phyloP scores from a whole-genome alignment of 2,329 filamentous ascomycete species.

The Leptoxyphium fumago region DNA sequence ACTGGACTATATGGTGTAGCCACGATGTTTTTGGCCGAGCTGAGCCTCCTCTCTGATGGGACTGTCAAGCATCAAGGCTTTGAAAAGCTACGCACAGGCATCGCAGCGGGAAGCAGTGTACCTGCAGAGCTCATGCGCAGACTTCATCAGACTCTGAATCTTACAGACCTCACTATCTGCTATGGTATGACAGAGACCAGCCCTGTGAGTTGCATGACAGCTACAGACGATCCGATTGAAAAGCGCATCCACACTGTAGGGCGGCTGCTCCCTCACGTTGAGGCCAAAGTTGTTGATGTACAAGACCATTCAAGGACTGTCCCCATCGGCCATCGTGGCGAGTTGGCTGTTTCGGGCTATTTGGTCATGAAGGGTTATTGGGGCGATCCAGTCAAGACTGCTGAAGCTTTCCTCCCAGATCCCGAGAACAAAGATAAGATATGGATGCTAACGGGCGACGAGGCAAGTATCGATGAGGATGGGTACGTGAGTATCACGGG shows the following conservation, averaged over 20 bases:
- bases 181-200: conserved; percentile 93
- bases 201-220: conserved; percentile 64
- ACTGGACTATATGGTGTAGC: conserved; percentile 75
- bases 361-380: conserved; percentile 86
- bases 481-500: conserved; percentile 84
- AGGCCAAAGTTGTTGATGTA: conserved; percentile 61
- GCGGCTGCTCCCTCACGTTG: conserved; percentile 67
- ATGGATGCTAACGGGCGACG: conserved; percentile 91
- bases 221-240: conserved; percentile 56
- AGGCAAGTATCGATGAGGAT: conserved; percentile 67
- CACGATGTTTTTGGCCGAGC: conserved; percentile 85
- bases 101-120: conserved; percentile 76
- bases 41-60: conserved; percentile 49
- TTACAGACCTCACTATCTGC: conserved; percentile 77
- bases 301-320: conserved; percentile 44
- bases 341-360: conserved; percentile 73
- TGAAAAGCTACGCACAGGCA: conserved; percentile 65
- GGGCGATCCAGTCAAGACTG: conserved; percentile 54
- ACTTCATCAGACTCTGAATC: conserved; percentile 57
- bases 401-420: conserved; percentile 49
- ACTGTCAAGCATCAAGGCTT: conserved; percentile 37
- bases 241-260: conserved; percentile 68
- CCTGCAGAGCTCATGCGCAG: conserved; percentile 67
- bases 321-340: conserved; percentile 53
- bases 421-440: conserved; percentile 41